A percentile compares a stretch with the other conserved stretches of the same genome.
Evolutionary conservation across 352 stramenopile species (phyloP).

Genomic region (Phytophthora cactorum): DNA sequence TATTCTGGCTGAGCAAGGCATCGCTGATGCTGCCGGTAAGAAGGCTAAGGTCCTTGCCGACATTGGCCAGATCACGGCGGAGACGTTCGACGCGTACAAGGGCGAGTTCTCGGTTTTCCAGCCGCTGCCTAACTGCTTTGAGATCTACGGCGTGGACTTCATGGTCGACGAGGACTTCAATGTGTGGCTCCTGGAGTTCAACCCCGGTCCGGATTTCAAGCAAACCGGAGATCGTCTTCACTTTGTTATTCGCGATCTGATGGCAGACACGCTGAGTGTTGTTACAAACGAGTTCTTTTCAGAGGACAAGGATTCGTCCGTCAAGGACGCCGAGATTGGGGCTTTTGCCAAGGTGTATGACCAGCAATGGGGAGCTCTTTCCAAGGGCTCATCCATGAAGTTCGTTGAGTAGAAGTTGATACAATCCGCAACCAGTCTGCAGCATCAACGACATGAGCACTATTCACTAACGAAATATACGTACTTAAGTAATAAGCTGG

Average conservation of each 20-base stretch:
- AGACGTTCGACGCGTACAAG: conserved; percentile 76
- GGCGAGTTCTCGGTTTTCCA: conserved; percentile 79
- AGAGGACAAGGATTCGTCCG: conserved; percentile 18
- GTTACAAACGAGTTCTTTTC: conserved; percentile 64
- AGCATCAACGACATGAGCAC: no score
- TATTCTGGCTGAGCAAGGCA: conserved; percentile 54
- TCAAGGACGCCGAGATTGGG: conserved; percentile 32
- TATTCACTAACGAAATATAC: no score
- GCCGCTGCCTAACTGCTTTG: conserved; percentile 73
- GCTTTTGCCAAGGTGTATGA: conserved; percentile 64
- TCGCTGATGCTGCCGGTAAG: conserved; percentile 39
- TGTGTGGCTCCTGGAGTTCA: conserved; percentile 76
- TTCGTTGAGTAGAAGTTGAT: conserved; percentile 45
- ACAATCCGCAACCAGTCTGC: no score
- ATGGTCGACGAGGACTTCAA: conserved; percentile 75
- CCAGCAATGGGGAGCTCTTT: conserved; percentile 57
- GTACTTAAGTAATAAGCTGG: no score
- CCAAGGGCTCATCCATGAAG: conserved; percentile 60
- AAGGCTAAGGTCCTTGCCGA: conserved; percentile 66
- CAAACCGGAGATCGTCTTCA: conserved; percentile 69
- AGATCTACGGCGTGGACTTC: conserved; percentile 82
- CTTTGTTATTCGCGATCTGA: conserved; percentile 65
- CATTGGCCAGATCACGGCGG: conserved; percentile 63
- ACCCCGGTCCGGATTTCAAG: conserved; percentile 83
- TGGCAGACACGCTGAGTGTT: conserved; percentile 63